Base-by-base conservation (phyloP, 495 filamentous ascomycete genomes). In the Aspergillus ostianus region DNA sequence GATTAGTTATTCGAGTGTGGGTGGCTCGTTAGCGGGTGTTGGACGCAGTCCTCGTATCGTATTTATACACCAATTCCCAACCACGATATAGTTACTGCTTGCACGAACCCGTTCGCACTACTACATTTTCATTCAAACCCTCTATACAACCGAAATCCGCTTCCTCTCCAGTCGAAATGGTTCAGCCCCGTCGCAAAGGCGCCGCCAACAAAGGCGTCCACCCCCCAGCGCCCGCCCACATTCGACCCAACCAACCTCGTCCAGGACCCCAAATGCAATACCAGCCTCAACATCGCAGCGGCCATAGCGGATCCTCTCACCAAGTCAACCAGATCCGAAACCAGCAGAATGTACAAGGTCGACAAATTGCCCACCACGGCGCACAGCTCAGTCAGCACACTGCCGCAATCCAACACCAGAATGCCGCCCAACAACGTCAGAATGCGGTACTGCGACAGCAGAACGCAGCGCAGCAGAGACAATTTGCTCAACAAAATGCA, bases 251-350 rank as follows among this genome's bases (percentile, higher is more conserved):
- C 21, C 53, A 55, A 55, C 53, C 53, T 12, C 53, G 36, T 18
- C 19, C 53, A 13, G 32, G 18, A 13, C 32, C 53, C 2, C 53
- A 20, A 13, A 55, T 55, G 53, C 53, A 55, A 55, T 55, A 55
- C 27, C 53, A 41, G 21, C 53, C 36, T 15, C 53, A 55, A 44
- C 29, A 29, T 3, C 36, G 21, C 18, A 47, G 46, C 20, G 9
- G 3, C 3, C 51, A 15, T 15, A 27, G 36, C 20, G 13, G 10
- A 27, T 19, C 51, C 27, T 27, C 30, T n/a, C 51, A 9, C 2
- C 53, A 46, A 20, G 5, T 55, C 9, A 15, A n/a, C 1, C 53
- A 55, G 18, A 30, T 55, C 18, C 32, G 19, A 20, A 55, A 23
- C 41, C 53, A 55, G 41, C 53, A 55, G 23, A 45, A 47, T 15